Evolutionary conservation across 2,329 filamentous ascomycete species (phyloP).

Genomic region (Emericellopsis atlantica): DNA sequence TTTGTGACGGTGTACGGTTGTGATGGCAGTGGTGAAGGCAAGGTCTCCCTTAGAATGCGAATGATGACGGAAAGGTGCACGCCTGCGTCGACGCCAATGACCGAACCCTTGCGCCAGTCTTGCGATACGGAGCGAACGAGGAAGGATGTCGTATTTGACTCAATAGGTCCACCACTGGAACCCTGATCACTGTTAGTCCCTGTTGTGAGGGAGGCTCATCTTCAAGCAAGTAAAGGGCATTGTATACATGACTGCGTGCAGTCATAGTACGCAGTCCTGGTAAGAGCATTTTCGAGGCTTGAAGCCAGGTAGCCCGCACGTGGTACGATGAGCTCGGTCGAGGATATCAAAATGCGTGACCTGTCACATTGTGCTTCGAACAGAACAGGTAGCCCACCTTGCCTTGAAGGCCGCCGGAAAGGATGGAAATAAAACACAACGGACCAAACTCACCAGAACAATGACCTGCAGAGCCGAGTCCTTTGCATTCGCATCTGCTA

Average conservation of each 20-base stretch:
- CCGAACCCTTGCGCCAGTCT: conserved; percentile 69
- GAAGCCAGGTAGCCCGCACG: too few relatives aligned
- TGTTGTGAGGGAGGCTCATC: too few relatives aligned
- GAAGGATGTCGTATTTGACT: conserved; percentile 82
- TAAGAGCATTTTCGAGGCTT: too few relatives aligned
- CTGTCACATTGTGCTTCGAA: not conserved
- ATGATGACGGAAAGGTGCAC: conserved; percentile 78
- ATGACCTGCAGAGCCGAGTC: conserved; percentile 57
- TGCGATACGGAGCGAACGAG: conserved; percentile 72
- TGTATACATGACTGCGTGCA: too few relatives aligned
- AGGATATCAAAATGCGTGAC: not conserved
- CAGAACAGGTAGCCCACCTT: too few relatives aligned
- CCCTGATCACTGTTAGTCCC: conserved; percentile 41
- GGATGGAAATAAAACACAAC: conserved; percentile 3
- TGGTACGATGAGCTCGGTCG: too few relatives aligned
- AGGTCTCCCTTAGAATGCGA: conserved; percentile 55
- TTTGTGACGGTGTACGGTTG: conserved; percentile 40
- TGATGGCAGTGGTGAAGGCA: conserved; percentile 19
- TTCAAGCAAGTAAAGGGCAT: too few relatives aligned
- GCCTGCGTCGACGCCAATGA: conserved; percentile 89
- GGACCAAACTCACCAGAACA: conserved; percentile 48
- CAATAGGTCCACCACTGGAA: conserved; percentile 75
- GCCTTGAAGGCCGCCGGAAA: not conserved
- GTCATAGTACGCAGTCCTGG: too few relatives aligned
- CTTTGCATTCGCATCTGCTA: conserved; percentile 11